Percentiles rank a stretch among this genome's conserved stretches.
phyloP scores from a whole-genome alignment of 2,329 filamentous ascomycete genomes.

The Arthroderma uncinatum region DNA sequence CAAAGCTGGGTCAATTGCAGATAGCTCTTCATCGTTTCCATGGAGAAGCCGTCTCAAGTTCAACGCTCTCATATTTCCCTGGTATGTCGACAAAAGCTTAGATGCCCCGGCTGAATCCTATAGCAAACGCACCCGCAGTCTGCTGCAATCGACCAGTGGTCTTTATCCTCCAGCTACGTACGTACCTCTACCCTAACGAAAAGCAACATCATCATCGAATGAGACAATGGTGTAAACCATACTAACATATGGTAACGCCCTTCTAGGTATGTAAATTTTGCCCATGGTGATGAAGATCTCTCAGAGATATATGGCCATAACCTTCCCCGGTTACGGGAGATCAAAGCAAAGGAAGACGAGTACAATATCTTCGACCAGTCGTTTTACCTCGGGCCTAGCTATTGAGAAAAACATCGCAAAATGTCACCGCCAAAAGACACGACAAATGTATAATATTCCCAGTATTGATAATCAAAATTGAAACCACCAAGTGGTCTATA shows the following conservation, averaged over 20 bases:
- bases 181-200: background rate
- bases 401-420: background rate
- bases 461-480: background rate
- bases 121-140: constrained; percentile 22
- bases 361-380: constrained; percentile 3
- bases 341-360: background rate
- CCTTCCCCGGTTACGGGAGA: background rate
- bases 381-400: background rate
- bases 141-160: constrained; percentile 19
- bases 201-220: background rate
- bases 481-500: background rate
- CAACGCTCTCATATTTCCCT: constrained; percentile 31
- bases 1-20: background rate
- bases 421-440: background rate
- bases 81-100: constrained; percentile 29
- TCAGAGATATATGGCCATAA: background rate
- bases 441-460: background rate
- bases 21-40: background rate
- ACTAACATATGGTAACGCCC: background rate
- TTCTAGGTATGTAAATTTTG: constrained; percentile 1
- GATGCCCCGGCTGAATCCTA: constrained; percentile 28
- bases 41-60: constrained; percentile 21
- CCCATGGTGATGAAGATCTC: background rate
- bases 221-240: background rate
- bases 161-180: constrained; percentile 5